Evolutionary conservation across 2,329 filamentous ascomycete species (phyloP), one percentile per base, ranked within the genome.

Genomic region (Stemphylium beticola): DNA sequence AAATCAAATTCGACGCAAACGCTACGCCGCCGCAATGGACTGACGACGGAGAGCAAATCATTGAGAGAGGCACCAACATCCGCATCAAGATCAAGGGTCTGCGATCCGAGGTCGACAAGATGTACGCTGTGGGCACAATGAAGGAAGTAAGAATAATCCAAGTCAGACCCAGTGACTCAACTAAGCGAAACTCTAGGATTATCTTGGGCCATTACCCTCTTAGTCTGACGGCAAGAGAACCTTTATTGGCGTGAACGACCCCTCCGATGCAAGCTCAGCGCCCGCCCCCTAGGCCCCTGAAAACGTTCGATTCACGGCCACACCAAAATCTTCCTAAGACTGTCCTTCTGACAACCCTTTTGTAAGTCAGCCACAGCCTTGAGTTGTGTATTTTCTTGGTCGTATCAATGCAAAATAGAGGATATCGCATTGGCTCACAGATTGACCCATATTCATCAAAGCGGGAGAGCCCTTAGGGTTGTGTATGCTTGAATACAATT

Each of bases 71-170:
- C 42, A 96, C 93, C 14, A 93, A 96, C 67, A 87, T 99, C 60
- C 90, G 95, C 41, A 86, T 98, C 62, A 97, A 97, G 79, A 88
- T 99, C 61, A 91, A 97, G 67, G 95, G 95, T 77, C 90, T 93
- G 45, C 87, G 96, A 77, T 93, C 91, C 61, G 95, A 98, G 75
- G 91, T 98, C 46, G 92, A 91, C 59, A 89, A 91, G 74, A 96
- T 99, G 85, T 97, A 90, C 83, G 95, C 93, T 33, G 96, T 99
- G 75, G 95, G 93, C 57, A 98, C 92, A 65, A 97, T 99, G 80
- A 96, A 96, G 78, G 93, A 89, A 73, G 85, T 75, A 68, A 54
- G 58, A 55, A 36, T 11, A 15, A 15, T 29, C 4, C 39, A 32
- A 17, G 48, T 45, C 42, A 51, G 29, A 18, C 43, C 44, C 43